Percentiles rank a stretch among this genome's conserved stretches.
Evolutionary conservation across 2,329 filamentous ascomycete species (phyloP).

Genomic region (Phoma sp.): DNA sequence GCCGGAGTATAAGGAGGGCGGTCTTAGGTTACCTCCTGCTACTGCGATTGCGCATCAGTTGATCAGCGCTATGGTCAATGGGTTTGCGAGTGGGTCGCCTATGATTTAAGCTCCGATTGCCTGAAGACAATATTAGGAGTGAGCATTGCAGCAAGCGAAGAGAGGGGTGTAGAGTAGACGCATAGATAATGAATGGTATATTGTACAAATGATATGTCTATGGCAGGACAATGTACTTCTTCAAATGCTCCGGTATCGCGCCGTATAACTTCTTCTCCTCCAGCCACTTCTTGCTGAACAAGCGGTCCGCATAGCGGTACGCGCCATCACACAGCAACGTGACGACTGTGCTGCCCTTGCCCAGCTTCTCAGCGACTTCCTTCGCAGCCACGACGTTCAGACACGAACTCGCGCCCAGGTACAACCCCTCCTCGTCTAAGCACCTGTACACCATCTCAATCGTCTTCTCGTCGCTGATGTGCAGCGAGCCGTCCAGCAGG

Average conservation of each 20-base stretch:
- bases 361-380: constrained; percentile 89
- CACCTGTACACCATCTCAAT: constrained; percentile 98
- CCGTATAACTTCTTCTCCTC: constrained; percentile 81
- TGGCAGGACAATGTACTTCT: constrained; percentile 93
- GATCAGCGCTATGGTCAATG: constrained; percentile 78
- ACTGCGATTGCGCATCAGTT: constrained; percentile 94
- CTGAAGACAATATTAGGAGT: not conserved
- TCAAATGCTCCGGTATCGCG: constrained; percentile 82
- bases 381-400: constrained; percentile 95
- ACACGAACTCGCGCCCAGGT: constrained; percentile 90
- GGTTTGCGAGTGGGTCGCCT: constrained; percentile 66
- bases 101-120: constrained; percentile 49
- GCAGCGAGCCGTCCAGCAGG: constrained; percentile 82
- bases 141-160: not conserved
- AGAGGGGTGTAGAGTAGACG: constrained; percentile 9
- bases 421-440: constrained; percentile 93
- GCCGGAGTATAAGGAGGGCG: constrained; percentile 76
- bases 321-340: constrained; percentile 95
- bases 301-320: constrained; percentile 92
- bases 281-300: constrained; percentile 94
- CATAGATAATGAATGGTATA: not conserved
- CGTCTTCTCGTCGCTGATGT: constrained; percentile 89
- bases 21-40: constrained; percentile 78
- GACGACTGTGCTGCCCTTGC: constrained; percentile 87
- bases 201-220: constrained; percentile 46